Conservation (phyloP, 768 basidiomycete genomes). For the Boletus rex-veris region DNA sequence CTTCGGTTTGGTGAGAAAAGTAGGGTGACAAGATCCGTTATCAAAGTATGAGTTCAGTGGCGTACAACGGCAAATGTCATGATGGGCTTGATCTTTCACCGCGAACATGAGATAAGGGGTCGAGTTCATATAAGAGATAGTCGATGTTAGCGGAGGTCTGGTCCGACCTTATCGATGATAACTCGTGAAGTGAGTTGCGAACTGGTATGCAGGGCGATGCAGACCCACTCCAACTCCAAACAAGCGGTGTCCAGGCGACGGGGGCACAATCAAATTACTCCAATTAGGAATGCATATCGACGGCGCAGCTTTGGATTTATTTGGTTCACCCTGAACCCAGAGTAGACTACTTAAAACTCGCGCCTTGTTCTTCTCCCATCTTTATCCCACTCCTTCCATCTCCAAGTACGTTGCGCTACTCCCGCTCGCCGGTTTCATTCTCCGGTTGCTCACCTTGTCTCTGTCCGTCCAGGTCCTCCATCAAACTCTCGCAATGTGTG, state of each 20-base stretch:
- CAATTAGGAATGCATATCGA: too few species aligned
- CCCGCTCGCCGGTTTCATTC: background rate
- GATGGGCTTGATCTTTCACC: background rate
- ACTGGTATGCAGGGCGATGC: slow-evolving; percentile 8
- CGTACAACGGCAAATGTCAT: background rate
- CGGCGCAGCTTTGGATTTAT: slow-evolving; percentile 26
- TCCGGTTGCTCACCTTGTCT: background rate
- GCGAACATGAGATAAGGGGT: background rate
- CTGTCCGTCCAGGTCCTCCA: background rate
- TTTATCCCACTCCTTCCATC: slow-evolving; percentile 9
- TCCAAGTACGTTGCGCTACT: slow-evolving; percentile 8
- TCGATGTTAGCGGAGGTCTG: slow-evolving; percentile 5
- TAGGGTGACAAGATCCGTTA: too few species aligned
- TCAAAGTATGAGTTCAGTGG: background rate
- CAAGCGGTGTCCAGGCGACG: slow-evolving; percentile 17
- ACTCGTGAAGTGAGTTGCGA: background rate
- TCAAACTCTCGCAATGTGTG: slow-evolving; percentile 61
- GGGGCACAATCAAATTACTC: background rate
- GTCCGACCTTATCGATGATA: background rate
- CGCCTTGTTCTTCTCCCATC: slow-evolving; percentile 20
- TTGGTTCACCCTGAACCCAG: slow-evolving; percentile 33
- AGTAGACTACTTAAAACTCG: slow-evolving; percentile 32
- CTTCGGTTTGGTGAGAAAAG: background rate
- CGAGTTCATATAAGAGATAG: background rate
- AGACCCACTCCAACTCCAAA: slow-evolving; percentile 7